Percentiles rank a stretch among this genome's conserved stretches.
These are phyloP conservation scores for Kokia cookei DNA, from an alignment of 441 rosid genomes.

Conservation along the genomic window DNA sequence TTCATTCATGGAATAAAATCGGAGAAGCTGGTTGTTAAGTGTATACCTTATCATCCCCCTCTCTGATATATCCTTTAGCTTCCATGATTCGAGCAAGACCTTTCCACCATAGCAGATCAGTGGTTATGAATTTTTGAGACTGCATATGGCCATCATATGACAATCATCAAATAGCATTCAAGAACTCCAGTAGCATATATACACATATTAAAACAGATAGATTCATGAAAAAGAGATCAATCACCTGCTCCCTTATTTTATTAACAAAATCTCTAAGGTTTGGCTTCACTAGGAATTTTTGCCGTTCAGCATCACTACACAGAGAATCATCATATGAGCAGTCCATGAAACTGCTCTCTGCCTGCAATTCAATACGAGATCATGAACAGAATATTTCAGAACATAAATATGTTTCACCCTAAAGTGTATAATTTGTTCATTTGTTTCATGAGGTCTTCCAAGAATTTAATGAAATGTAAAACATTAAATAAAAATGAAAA, in stretches of 20 bases:
- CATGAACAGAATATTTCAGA: neutral
- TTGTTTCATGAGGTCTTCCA: neutral
- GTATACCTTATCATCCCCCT: conserved; percentile 56
- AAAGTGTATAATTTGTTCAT: neutral
- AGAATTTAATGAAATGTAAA: neutral
- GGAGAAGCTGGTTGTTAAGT: neutral
- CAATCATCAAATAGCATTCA: conserved; percentile 9
- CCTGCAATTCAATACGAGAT: conserved; percentile 30
- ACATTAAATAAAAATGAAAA: neutral
- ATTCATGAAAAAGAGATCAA: neutral
- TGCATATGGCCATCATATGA: conserved; percentile 24
- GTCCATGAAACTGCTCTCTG: conserved; percentile 17
- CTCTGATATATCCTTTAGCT: conserved; percentile 63
- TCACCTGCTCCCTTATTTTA: conserved; percentile 76
- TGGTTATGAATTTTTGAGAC: conserved; percentile 50
- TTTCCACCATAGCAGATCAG: conserved; percentile 74
- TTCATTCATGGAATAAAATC: neutral
- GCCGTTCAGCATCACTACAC: conserved; percentile 18
- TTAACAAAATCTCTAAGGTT: conserved; percentile 48
- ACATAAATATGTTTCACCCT: neutral
- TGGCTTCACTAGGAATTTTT: conserved; percentile 38
- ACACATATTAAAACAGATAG: neutral
- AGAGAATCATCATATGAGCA: conserved; percentile 35
- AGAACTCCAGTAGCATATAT: neutral
- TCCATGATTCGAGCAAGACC: conserved; percentile 86